Base-by-base conservation (phyloP, 2,329 filamentous ascomycete genomes). In the Hypoxylon sp. region DNA sequence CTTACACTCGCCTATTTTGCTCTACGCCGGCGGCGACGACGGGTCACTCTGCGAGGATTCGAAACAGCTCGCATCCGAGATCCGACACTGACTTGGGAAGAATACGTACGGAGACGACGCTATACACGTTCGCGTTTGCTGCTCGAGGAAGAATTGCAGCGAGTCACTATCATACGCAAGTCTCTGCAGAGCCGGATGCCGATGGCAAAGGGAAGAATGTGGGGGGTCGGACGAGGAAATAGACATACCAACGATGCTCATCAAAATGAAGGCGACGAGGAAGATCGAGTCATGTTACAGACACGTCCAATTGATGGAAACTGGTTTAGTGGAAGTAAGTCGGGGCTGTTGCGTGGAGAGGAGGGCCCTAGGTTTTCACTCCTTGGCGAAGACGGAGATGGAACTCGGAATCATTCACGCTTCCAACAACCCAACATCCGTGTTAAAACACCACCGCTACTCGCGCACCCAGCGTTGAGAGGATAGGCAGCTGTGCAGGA, bases 121-220 rank as follows among this genome's bases (percentile, higher is more conserved):
- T 43, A 60, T 25, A 61, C 53, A 9, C 51, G 43, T 11, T 62
- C 61, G 3, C 51, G 54, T 5, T 16, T 63, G 9, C 15, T 63
- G 4, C 38, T 60, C 17, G 62, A 62, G 19, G 59, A 60, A 13
- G 60, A 63, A 19, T 12, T 55, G n/a, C 57, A 59, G 43, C 59
- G 62, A 7, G 46, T 36, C 32, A 46, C 32, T 26, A 58, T 64
- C 12, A 59, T 64, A 19, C 45, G 51, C 9, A 64, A 64, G 38
- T 59, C 58, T 5, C 55, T 60, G 4, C 57, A 62, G 42, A 59
- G 55, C 42, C 55, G 57, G n/a, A 44, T 42, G 7, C 66, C 60
- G 26, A 4, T 50, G 2, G 12, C 25, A 23, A 20, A 31, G 9
- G 36, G 17, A 2, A 13, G 29, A 21, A 11, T 11, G 11, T 13